phyloP scores from a whole-genome alignment of 2,329 filamentous ascomycete genomes.

The Claviceps spartinae region DNA sequence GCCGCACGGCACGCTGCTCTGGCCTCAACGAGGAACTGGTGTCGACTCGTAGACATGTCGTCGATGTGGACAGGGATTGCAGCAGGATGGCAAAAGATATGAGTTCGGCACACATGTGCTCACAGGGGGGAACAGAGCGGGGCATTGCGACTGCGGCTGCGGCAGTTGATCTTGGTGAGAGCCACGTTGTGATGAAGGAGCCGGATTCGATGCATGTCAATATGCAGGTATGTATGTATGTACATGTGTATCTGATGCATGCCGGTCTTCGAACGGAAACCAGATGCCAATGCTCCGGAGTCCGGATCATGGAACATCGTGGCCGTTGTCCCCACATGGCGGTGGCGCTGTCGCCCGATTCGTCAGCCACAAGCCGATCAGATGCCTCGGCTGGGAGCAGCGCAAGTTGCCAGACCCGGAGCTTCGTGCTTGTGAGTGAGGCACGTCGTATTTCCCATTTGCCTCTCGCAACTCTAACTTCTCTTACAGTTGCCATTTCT shows the following conservation, averaged over 20 bases:
- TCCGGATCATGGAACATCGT: not conserved
- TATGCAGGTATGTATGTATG: too few species aligned
- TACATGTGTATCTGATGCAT: too few species aligned
- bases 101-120: constrained; percentile 19
- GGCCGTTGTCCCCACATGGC: too few species aligned
- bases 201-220: too few species aligned
- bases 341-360: not conserved
- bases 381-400: not conserved
- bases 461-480: not conserved
- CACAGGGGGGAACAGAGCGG: constrained; percentile 12
- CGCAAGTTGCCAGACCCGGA: too few species aligned
- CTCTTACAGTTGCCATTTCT: not conserved
- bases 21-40: not conserved
- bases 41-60: constrained; percentile 7
- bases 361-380: not conserved
- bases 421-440: not conserved
- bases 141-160: not conserved
- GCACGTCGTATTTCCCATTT: not conserved
- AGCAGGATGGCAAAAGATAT: constrained; percentile 24
- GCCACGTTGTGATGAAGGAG: too few species aligned
- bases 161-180: too few species aligned
- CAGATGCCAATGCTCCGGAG: too few species aligned
- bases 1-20: not conserved
- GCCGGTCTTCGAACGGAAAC: too few species aligned
- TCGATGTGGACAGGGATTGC: constrained; percentile 19